A percentile compares a stretch with the other conserved stretches of the same genome.
phyloP scores from a whole-genome alignment of 371 early-diverging fungal species.

The Parasitella parasitica region DNA sequence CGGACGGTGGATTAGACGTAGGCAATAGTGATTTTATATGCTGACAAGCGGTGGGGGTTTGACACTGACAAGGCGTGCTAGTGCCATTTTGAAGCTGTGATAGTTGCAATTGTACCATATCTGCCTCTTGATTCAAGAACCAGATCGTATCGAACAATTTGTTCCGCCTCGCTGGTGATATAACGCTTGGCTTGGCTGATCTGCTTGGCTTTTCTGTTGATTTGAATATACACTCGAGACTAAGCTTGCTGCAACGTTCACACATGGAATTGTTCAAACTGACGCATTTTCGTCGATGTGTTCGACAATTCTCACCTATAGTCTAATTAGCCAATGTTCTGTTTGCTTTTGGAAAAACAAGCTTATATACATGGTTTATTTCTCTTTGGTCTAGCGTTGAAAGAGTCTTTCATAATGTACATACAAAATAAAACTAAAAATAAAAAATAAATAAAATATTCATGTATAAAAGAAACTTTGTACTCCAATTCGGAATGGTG shows the following conservation, averaged over 20 bases:
- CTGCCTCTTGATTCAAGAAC: neutral
- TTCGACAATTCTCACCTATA: constrained; percentile 21
- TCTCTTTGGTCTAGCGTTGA: constrained; percentile 6
- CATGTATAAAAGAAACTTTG: no score
- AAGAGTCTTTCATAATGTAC: neutral
- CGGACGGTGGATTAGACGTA: neutral
- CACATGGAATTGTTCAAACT: neutral
- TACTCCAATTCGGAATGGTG: no score
- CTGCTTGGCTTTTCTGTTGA: constrained; percentile 7
- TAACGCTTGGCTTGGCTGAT: neutral
- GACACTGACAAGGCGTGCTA: neutral
- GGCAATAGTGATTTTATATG: neutral
- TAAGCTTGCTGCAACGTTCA: constrained; percentile 20
- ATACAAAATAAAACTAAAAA: no score
- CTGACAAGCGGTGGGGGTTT: neutral
- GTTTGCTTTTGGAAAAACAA: neutral
- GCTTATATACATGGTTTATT: constrained; percentile 21
- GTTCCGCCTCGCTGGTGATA: constrained; percentile 5
- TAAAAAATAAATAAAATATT: no score
- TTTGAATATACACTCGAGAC: constrained; percentile 23
- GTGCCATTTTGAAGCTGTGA: neutral
- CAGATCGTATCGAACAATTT: constrained; percentile 8
- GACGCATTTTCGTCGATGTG: constrained; percentile 17
- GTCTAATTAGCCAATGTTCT: neutral
- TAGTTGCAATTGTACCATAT: constrained; percentile 6